Base-by-base conservation (phyloP, 2,329 filamentous ascomycete species). In the Aspergillus flavus region DNA sequence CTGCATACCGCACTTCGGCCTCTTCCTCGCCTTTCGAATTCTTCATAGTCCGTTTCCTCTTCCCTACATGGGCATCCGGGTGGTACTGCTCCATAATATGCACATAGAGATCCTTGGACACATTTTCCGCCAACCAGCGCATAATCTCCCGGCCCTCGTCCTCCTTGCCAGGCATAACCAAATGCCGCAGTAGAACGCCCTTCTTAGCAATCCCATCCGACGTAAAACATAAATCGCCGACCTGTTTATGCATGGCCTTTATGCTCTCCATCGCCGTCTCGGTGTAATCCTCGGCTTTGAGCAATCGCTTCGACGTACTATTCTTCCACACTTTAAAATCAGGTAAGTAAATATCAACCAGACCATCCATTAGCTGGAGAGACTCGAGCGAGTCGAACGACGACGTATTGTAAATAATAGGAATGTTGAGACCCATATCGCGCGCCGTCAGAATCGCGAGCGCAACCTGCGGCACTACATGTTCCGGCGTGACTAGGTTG, bases 41-140 rank as follows among this genome's bases (percentile, higher is more conserved):
- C 61, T 10, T 61, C 55, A 19, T 59, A 19, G 68, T 73, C 14
- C 62, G 71, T 61, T 80, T 86, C 59, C 82, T 80, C 79, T 93
- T 94, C 4, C 92, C 92, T 0, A 96, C 92, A 75, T 96, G 88
- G 0, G 91, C 92, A 66, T 91, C 86, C 0, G 92, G 92, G 66
- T 88, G 88, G 72, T 95, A 95, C 78, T 96, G 92, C 77, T 96
- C 92, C 92, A 95, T 95, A 68, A 96, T 89, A 73, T 96, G 90
- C 64, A 95, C 86, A 76, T 94, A 94, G 50, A 91, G 83, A 75
- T 95, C 91, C 61, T 81, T 84, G 4, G 90, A 92, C 2, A 96
- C 84, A 58, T 93, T 86, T 32, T 85, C 81, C 0, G 91, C 92
- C 19, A 96, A 81, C 83, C 91, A 96, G 65, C 80, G 83, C 82